Conservation (phyloP, 2,329 filamentous ascomycete species). For the Xylaria sp. region DNA sequence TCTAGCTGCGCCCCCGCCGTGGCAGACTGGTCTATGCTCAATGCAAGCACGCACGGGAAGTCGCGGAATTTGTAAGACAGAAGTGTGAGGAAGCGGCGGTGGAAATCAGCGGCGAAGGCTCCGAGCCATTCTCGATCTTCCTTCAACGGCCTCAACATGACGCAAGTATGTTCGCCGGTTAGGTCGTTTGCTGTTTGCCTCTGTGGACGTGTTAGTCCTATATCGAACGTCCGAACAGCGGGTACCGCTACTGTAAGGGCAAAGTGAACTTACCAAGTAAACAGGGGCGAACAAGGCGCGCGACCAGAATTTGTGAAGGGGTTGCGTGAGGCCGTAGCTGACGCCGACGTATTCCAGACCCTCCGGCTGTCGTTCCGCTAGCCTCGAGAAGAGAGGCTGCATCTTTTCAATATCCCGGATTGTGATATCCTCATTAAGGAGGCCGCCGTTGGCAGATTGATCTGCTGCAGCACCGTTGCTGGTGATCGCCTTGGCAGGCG, state of each 20-base stretch:
- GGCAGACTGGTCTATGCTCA: conserved; percentile 88
- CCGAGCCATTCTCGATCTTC: conserved; percentile 84
- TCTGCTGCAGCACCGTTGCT: conserved; percentile 81
- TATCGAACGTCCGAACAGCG: neutral
- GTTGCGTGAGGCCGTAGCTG: conserved; percentile 85
- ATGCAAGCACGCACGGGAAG: conserved; percentile 76
- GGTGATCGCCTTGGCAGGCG: conserved; percentile 64
- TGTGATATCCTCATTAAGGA: conserved; percentile 86
- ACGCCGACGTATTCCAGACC: conserved; percentile 91
- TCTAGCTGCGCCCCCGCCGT: conserved; percentile 72
- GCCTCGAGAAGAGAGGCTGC: conserved; percentile 88
- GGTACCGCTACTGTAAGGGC: neutral
- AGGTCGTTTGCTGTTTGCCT: conserved; percentile 95
- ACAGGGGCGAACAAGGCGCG: conserved; percentile 82
- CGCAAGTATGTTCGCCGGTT: conserved; percentile 95
- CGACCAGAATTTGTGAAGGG: conserved; percentile 97
- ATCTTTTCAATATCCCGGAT: conserved; percentile 88
- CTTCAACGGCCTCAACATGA: conserved; percentile 87
- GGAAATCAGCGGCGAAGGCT: conserved; percentile 90
- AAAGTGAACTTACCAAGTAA: conserved; percentile 60
- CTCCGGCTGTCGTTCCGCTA: conserved; percentile 80
- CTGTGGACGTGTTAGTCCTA: conserved; percentile 13
- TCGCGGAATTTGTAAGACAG: conserved; percentile 90
- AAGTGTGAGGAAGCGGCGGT: conserved; percentile 86
- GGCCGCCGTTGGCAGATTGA: conserved; percentile 66